Base-by-base conservation (phyloP, 2,329 filamentous ascomycete genomes). In the Clonostachys byssicola region DNA sequence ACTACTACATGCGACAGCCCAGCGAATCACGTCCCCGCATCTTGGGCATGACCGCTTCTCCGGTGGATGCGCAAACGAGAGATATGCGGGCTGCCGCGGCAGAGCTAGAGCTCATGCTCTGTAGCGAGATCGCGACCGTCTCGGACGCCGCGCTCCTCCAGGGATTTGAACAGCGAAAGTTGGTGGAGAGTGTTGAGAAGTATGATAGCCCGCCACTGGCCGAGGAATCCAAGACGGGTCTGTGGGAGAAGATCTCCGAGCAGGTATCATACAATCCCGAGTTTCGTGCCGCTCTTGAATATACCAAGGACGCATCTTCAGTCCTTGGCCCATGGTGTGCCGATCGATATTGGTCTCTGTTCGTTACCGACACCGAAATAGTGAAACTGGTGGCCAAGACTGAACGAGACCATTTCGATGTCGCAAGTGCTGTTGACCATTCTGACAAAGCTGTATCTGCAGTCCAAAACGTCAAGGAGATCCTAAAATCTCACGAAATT, bases 21-120 rank as follows among this genome's bases (percentile, higher is more conserved):
- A 70, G 75, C 33, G 55, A 62, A 2, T 67, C 73, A 1, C 76
- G 83, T 5, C 94, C 94, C 5, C 86, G 85, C 36, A 84, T 99
- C 17, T 88, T 99, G 54, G 92, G 92, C 23, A 96, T 97, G 92
- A 99, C 94, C 2, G 94, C 94, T 8, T 97, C 94, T 0, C 94
- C 94, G 1, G 86, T 96, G 4, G 92, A 97, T 67, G 83, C 89
- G 0, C 87, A 89, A 58, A 78, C 80, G 0, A 55, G 42, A 14
- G 84, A 96, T 53, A 77, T 95, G 30, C 72, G 75, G 14, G 73
- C 81, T 50, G 89, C 88, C 36, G 88, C 89, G 0, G 70, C 71
- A 50, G 82, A 88, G 46, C 77, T 99, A 0, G 92, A 97, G 61
- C 75, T 67, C 2, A 72, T 95, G 36, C 73, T 99, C 2, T 80